A percentile compares a stretch with the other conserved stretches of the same genome.
Conservation (phyloP, 495 filamentous ascomycete species). For the Podospora pseudoanserina region DNA sequence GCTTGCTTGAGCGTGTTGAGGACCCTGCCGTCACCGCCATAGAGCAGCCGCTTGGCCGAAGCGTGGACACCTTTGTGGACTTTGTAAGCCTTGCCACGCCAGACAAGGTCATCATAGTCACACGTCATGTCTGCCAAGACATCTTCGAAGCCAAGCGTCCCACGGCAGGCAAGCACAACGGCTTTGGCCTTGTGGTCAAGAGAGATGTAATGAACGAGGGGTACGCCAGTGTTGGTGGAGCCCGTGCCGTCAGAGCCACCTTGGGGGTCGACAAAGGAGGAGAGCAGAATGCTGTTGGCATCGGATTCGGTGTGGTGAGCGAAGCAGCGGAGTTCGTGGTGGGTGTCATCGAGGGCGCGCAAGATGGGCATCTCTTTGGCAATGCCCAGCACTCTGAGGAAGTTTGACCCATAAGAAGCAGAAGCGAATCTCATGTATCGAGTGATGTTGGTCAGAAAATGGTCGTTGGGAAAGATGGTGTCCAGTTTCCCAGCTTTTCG, state of each 20-base stretch:
- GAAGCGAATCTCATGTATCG: conserved; percentile 76
- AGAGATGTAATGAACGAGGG: conserved; percentile 74
- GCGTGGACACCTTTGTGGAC: conserved; percentile 84
- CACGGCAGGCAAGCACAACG: conserved; percentile 70
- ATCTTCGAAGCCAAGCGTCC: conserved; percentile 77
- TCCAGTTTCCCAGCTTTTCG: conserved; percentile 55
- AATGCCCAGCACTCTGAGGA: conserved; percentile 68
- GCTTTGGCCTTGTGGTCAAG: conserved; percentile 76
- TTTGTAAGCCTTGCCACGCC: conserved; percentile 64
- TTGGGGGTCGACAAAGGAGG: conserved; percentile 71
- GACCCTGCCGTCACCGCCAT: conserved; percentile 61
- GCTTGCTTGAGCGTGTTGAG: conserved; percentile 67
- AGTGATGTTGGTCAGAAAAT: conserved; percentile 67
- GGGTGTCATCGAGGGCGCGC: conserved; percentile 49
- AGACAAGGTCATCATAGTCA: conserved; percentile 69
- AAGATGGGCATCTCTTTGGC: conserved; percentile 45
- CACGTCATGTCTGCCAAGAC: conserved; percentile 78
- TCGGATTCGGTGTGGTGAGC: conserved; percentile 67
- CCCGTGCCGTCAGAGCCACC: conserved; percentile 70
- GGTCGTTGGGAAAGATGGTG: conserved; percentile 62
- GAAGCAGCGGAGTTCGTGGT: conserved; percentile 67
- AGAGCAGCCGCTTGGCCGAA: conserved; percentile 65
- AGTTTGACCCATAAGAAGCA: conserved; percentile 69
- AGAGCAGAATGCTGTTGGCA: conserved; percentile 64
- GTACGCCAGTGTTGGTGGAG: conserved; percentile 67